Percentiles rank a stretch among this genome's conserved stretches.
Evolutionary conservation across 2,329 filamentous ascomycete genomes (phyloP).

Genomic region (Aspergillus glaucus): DNA sequence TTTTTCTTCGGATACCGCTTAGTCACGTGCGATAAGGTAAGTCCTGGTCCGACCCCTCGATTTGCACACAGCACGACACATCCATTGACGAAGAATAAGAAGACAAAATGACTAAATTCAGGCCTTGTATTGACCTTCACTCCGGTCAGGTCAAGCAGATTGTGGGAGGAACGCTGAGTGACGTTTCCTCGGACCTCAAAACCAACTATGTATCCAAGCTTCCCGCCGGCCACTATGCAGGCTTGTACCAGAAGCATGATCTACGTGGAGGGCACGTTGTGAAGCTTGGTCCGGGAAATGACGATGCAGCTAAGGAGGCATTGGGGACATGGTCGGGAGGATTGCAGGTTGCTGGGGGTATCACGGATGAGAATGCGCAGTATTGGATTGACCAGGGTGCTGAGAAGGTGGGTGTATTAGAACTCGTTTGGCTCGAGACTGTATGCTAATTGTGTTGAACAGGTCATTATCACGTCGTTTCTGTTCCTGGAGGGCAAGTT

Average conservation of each 20-base stretch:
- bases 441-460: constrained; percentile 19
- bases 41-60: constrained; percentile 9
- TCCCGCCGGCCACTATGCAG: constrained; percentile 72
- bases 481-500: constrained; percentile 83
- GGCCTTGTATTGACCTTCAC: constrained; percentile 95
- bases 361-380: constrained; percentile 75
- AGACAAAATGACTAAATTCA: constrained; percentile 75
- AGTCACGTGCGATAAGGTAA: constrained; percentile 38
- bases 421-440: constrained; percentile 2
- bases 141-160: constrained; percentile 98
- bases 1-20: constrained; percentile 11
- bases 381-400: constrained; percentile 85
- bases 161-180: constrained; percentile 84
- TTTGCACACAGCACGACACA: constrained; percentile 3
- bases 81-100: constrained; percentile 3
- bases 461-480: constrained; percentile 96
- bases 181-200: constrained; percentile 59
- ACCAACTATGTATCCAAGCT: constrained; percentile 90
- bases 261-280: constrained; percentile 86
- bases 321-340: constrained; percentile 70
- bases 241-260: constrained; percentile 68
- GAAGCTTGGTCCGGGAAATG: constrained; percentile 87
- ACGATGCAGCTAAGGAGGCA: constrained; percentile 70
- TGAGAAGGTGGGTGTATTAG: constrained; percentile 62
- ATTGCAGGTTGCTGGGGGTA: constrained; percentile 89